Base-by-base conservation (phyloP, 1,284 basidiomycete species). In the Ceratobasidium papillatum region DNA sequence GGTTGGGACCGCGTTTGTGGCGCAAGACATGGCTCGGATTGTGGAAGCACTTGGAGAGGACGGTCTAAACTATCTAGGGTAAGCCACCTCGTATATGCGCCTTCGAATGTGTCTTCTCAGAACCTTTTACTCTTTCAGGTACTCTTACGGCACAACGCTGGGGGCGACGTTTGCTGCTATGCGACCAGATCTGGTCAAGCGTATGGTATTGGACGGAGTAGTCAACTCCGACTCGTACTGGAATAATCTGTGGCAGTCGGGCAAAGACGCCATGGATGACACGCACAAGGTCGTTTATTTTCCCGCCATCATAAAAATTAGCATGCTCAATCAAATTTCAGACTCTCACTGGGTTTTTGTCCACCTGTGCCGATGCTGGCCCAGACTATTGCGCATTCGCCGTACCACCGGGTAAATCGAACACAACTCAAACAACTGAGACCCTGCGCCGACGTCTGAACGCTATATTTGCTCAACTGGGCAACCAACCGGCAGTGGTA, bases 81-180 rank as follows among this genome's bases (percentile, higher is more conserved):
- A 27, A 62, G 71, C 22, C 8, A 38, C 8, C 22, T 7, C 14
- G 38, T 47, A 4, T n/a, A 12, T 38, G 38, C 25, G 12, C 17
- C n/a, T 11, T 52, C 8, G 3, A 8, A 5, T 54, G 2, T 30
- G 19, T 3, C 4, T 14, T 22, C 32, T 7, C 17, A 11, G 0
- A 9, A 7, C 5, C 11, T 19, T 27, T 0, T 4, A 49, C 43
- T 45, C 43, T 19, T 11, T 41, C 51, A 75, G 74, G 9, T 75
- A 58, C 73, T 78, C 76, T 25, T 78, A 80, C 43, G 79, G 79
- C 1, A 79, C 79, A 0, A 78, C 78, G 9, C 69, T 80, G 7
- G 80, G 80, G 7, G 77, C 79, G 0, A 80, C 78, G 0, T 81
- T 81, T 61, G 75, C 77, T 4, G 80, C 80, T 8, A 80, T 81